A percentile compares a stretch with the other conserved stretches of the same genome.
Evolutionary conservation across 352 stramenopile genomes (phyloP).

Genomic region (Thalassiosira exigua): DNA sequence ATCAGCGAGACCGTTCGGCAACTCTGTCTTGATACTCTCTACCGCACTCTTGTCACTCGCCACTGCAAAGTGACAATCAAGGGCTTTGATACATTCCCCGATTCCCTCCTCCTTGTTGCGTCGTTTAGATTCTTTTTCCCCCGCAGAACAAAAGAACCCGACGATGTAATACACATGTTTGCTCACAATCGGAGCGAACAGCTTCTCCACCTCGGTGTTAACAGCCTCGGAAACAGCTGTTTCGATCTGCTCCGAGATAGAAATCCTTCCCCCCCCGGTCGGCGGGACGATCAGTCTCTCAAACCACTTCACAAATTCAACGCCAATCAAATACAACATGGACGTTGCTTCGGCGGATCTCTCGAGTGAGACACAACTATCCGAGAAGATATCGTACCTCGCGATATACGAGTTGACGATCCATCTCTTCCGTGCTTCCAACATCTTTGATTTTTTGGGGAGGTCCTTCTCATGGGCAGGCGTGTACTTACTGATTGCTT

Average conservation of each 20-base stretch:
- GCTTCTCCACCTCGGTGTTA: neutral
- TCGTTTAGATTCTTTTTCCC: conserved; percentile 21
- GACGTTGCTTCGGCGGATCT: neutral
- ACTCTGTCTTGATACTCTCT: conserved; percentile 1
- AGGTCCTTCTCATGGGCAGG: conserved; percentile 19
- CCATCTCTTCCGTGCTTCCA: conserved; percentile 5
- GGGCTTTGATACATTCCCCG: conserved; percentile 19
- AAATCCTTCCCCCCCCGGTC: neutral
- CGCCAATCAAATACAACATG: neutral
- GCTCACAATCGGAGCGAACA: conserved; percentile 4
- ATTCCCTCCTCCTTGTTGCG: conserved; percentile 17
- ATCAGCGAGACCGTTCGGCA: neutral
- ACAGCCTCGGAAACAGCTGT: neutral
- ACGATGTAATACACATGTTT: conserved; percentile 44
- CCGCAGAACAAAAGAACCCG: conserved; percentile 19
- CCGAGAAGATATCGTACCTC: neutral
- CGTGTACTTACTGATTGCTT: conserved; percentile 28
- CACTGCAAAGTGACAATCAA: conserved; percentile 12
- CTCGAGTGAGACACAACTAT: neutral
- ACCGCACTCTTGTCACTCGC: conserved; percentile 9
- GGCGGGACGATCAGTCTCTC: conserved; percentile 8
- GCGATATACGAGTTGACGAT: conserved; percentile 10
- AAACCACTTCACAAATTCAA: conserved; percentile 17
- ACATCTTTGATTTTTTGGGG: neutral
- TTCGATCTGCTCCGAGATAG: conserved; percentile 12